Percentiles rank a stretch among this genome's conserved stretches.
Conservation (phyloP, 2,329 filamentous ascomycete genomes). For the Penicillium sp. region DNA sequence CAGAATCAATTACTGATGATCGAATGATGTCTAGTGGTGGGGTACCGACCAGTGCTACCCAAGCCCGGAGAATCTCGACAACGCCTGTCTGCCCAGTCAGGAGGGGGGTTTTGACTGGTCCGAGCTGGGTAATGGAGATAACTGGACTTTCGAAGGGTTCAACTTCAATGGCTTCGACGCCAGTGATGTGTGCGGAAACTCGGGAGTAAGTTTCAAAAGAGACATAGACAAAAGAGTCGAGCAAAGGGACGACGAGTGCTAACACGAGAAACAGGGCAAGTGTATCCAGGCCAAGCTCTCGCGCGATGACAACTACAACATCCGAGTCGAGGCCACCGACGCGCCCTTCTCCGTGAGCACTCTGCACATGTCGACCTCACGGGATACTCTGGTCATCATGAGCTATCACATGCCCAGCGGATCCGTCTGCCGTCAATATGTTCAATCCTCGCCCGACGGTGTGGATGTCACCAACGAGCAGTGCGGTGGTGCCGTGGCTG, state of each 20-base stretch:
- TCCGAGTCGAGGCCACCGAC: conserved; percentile 12
- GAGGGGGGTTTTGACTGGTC: conserved; percentile 64
- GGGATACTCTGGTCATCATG: conserved; percentile 73
- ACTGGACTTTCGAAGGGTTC: conserved; percentile 64
- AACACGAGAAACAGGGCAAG: conserved; percentile 43
- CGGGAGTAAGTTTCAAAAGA: conserved; percentile 37
- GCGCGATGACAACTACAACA: conserved; percentile 43
- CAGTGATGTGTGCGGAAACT: conserved; percentile 43
- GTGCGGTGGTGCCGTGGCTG: conserved; percentile 80
- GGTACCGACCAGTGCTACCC: conserved; percentile 51
- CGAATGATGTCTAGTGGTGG: conserved; percentile 35
- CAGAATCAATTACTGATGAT: too few relatives aligned
- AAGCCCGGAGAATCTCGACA: conserved; percentile 66
- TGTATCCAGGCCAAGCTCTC: conserved; percentile 54
- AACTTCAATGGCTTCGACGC: conserved; percentile 66
- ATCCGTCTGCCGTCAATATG: conserved; percentile 69
- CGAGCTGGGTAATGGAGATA: conserved; percentile 53
- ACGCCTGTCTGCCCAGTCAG: conserved; percentile 65
- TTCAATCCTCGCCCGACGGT: conserved; percentile 59
- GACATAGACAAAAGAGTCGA: neutral
- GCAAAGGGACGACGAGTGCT: neutral
- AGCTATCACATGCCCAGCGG: conserved; percentile 79
- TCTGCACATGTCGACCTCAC: conserved; percentile 65
- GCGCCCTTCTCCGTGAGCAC: conserved; percentile 63
- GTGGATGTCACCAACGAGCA: conserved; percentile 71